Conservation (phyloP, 78 protist species). For the Andalucia godoyi region DNA sequence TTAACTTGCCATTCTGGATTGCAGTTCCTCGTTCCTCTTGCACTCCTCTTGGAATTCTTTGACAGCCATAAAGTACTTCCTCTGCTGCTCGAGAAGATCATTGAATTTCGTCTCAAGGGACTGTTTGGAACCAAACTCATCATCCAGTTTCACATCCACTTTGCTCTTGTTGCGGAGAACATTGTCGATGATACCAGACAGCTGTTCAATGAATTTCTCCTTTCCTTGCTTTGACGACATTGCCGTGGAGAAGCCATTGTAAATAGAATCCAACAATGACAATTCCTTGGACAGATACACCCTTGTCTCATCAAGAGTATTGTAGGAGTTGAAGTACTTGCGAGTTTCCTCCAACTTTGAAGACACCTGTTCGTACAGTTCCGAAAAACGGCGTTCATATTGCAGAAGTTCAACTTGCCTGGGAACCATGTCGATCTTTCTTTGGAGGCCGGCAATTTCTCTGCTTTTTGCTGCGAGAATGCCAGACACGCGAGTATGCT, state of each 20-base stretch:
- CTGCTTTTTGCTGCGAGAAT: neutral
- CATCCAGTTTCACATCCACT: constrained; percentile 4
- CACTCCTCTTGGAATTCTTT: constrained; percentile 16
- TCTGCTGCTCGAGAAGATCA: neutral
- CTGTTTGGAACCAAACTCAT: neutral
- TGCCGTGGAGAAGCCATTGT: neutral
- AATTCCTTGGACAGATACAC: constrained; percentile 41
- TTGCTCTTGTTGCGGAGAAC: neutral
- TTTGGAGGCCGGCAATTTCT: constrained; percentile 45
- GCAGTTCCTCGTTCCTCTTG: neutral
- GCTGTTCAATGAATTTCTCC: neutral
- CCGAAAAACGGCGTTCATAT: constrained; percentile 78
- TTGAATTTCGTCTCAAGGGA: neutral
- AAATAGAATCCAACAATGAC: constrained; percentile 30
- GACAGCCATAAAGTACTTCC: constrained; percentile 5
- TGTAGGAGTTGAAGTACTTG: constrained; percentile 59
- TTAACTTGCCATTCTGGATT: neutral
- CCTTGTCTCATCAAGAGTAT: constrained; percentile 43
- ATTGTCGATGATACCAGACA: neutral
- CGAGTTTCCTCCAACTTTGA: constrained; percentile 67
- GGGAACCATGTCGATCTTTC: constrained; percentile 74
- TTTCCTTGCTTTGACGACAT: neutral
- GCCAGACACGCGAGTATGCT: too few relatives aligned
- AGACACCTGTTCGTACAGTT: constrained; percentile 70
- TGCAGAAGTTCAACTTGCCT: constrained; percentile 80